phyloP scores from a whole-genome alignment of 73 alveolate species.

The Tetrahymena thermophila region DNA sequence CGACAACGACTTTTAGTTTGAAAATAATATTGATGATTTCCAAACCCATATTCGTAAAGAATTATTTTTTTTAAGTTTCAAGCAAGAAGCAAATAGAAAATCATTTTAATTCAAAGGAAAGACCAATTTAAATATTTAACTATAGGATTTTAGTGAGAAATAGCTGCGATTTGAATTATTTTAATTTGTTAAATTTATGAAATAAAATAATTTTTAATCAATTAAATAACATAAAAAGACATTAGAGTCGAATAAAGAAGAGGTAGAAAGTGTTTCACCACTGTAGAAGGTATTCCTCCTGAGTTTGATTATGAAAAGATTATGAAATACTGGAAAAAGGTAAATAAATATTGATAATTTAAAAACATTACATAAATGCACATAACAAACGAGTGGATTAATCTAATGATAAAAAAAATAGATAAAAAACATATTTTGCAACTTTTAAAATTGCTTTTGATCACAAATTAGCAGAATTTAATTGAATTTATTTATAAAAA shows the following conservation, averaged over 20 bases:
- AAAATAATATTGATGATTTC: background rate
- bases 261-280: constrained; percentile 1
- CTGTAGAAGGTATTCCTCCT: background rate
- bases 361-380: background rate
- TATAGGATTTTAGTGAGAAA: background rate
- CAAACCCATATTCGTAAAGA: background rate
- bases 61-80: background rate
- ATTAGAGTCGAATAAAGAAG: background rate
- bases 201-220: background rate
- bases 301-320: background rate
- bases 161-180: background rate
- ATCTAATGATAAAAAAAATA: too few relatives aligned
- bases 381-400: background rate
- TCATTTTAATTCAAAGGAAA: background rate
- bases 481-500: background rate
- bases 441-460: too few relatives aligned
- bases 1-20: background rate
- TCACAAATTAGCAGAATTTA: background rate
- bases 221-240: background rate
- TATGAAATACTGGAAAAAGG: background rate
- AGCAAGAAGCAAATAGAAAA: background rate
- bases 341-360: background rate
- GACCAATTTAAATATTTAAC: background rate
- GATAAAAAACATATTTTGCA: too few relatives aligned
- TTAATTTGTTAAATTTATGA: background rate